Evolutionary conservation across 495 filamentous ascomycete species (phyloP).

Genomic region (Zalerion maritima): DNA sequence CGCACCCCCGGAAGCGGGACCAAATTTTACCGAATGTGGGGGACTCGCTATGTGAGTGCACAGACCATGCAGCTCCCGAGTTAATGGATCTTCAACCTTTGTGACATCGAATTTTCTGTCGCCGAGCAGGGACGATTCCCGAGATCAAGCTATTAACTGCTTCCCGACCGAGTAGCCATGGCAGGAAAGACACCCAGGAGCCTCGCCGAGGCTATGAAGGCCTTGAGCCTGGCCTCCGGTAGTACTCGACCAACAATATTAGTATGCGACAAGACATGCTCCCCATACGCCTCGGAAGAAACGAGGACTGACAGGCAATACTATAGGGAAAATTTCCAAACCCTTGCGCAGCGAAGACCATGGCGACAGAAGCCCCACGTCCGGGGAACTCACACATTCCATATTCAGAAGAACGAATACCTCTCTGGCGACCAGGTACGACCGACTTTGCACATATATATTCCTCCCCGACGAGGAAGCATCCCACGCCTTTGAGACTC

Average conservation of each 20-base stretch:
- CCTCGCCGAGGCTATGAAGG: constrained; percentile 31
- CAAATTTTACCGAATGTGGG: no score
- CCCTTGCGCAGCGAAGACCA: constrained; percentile 55
- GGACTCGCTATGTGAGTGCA: no score
- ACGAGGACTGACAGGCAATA: constrained; percentile 5
- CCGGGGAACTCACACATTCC: constrained; percentile 29
- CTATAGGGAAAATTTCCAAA: constrained; percentile 13
- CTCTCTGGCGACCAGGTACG: constrained; percentile 16
- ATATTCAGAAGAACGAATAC: constrained; percentile 5
- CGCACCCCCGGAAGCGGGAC: no score
- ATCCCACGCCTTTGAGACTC: constrained; percentile 9
- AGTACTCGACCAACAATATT: constrained; percentile 3
- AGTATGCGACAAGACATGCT: not conserved
- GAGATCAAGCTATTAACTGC: no score
- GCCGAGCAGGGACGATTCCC: no score
- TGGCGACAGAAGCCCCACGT: constrained; percentile 57
- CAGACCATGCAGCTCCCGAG: no score
- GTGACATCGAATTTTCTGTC: no score
- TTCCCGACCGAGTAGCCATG: no score
- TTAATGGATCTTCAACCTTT: no score
- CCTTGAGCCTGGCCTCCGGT: constrained; percentile 27
- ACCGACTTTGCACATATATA: no score
- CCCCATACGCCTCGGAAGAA: constrained; percentile 1
- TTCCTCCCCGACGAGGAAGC: constrained; percentile 2
- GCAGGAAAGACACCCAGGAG: constrained; percentile 27